Base-by-base conservation (phyloP, 139 green algal species). In the Asterochloris sp. region DNA sequence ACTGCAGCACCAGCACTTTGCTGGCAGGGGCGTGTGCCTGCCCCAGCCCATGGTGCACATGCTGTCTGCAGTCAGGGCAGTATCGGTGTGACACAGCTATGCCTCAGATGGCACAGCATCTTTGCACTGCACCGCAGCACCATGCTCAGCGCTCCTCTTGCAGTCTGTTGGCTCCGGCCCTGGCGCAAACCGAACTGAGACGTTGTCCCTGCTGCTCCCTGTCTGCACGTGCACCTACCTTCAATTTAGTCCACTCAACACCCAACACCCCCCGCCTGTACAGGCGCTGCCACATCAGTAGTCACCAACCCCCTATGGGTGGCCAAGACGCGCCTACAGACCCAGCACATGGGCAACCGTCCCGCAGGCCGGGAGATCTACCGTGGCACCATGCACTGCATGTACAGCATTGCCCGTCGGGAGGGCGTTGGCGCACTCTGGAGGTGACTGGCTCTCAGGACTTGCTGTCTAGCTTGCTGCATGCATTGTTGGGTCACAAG, bases 251-350 rank as follows among this genome's bases (percentile, higher is more conserved):
- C 38, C 38, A 54, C 38, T 54, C 38, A 54, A 54, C 38, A 54
- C 38, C 38, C 38, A 54, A 54, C 6, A 6, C 38, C 38, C n/a
- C 11, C 21, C 47, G 54, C 60, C 23, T 80, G 76, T 71, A 10
- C 23, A 80, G 96, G 96, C 62, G 87, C 93, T 0, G 94, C 95
- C 0, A 99, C 96, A 1, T 84, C 94, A 28, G 24, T 90, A 12
- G 91, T 96, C 24, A 99, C 96, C 62, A 99, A 99, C 86, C 96
- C 96, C 6, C 80, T 99, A 60, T 99, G 95, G 96, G 96, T 99
- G 8, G 93, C 97, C 63, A 99, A 99, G 84, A 99, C 96, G 38
- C 88, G 96, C 13, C 89, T 99, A 82, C 95, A 98, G 88, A 95
- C 91, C 16, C 92, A 96, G 83, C 80, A 93, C 76, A 91, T 95